Conservation (phyloP, 306 rosid genomes). For the Luffa aegyptiaca region DNA sequence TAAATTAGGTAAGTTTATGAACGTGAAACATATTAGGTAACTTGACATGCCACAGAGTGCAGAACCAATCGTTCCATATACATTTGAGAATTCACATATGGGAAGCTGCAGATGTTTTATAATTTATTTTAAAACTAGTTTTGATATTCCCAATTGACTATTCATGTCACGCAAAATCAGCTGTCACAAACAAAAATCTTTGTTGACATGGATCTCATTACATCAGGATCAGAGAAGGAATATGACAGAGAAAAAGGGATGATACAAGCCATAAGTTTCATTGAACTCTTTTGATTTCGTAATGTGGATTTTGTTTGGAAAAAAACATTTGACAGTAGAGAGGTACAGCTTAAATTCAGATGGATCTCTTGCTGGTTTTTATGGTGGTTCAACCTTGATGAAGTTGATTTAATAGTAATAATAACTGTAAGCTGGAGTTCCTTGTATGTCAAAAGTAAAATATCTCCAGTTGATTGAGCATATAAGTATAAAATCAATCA, state of each 20-base stretch:
- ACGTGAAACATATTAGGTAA: not conserved
- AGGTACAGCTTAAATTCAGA: not conserved
- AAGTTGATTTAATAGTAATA: not conserved
- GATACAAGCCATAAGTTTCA: not conserved
- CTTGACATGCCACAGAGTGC: not conserved
- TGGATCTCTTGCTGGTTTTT: not conserved
- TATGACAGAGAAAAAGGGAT: not conserved
- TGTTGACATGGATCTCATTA: not conserved
- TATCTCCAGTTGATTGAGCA: not conserved
- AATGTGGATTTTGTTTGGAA: not conserved
- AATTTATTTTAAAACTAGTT: not conserved
- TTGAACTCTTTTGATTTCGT: not conserved
- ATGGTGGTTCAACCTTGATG: not conserved
- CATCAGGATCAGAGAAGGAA: not conserved
- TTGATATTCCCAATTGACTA: not conserved
- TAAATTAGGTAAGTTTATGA: not conserved
- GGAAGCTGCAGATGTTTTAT: not conserved
- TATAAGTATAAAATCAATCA: not conserved
- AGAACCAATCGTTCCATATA: not conserved
- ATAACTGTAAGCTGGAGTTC: not conserved
- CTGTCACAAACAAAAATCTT: not conserved
- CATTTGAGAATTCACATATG: not conserved
- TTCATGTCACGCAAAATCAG: not conserved
- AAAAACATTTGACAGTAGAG: not conserved
- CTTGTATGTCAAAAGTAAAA: not conserved